Conservation (phyloP, 2,329 filamentous ascomycete species). For the Orbilia quercus region DNA sequence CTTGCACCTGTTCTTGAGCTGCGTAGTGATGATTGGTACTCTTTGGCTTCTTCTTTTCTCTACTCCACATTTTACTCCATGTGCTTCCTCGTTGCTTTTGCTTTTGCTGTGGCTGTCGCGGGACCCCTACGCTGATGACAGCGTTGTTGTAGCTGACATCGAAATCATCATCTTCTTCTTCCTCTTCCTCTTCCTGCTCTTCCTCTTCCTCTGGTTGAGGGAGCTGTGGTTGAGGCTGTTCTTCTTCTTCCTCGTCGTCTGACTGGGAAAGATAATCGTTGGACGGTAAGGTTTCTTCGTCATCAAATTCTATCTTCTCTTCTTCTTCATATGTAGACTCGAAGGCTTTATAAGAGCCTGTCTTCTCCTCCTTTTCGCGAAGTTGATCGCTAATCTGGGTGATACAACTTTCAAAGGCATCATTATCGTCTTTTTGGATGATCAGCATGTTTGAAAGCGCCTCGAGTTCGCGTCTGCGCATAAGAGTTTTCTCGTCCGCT, state of each 20-base stretch:
- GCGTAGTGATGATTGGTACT: conserved; percentile 25
- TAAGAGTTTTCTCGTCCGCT: conserved; percentile 48
- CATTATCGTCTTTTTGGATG: conserved; percentile 44
- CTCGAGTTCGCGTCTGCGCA: conserved; percentile 50
- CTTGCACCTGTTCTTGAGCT: conserved; percentile 43
- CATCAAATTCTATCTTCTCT: conserved; percentile 15
- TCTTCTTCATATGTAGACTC: conserved; percentile 34
- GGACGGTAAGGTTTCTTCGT: conserved; percentile 24
- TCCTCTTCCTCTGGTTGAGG: conserved; percentile 10
- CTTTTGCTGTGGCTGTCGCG: conserved; percentile 23
- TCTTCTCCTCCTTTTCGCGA: conserved; percentile 48
- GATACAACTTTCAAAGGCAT: conserved; percentile 43
- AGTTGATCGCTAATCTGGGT: conserved; percentile 32
- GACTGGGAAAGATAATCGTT: conserved; percentile 35
- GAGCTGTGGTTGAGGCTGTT: not conserved
- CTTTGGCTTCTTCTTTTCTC: conserved; percentile 41
- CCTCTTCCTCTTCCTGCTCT: conserved; percentile 34
- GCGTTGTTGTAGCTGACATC: conserved; percentile 45
- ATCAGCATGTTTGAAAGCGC: conserved; percentile 46
- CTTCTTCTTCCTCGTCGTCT: conserved; percentile 24
- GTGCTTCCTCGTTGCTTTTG: conserved; percentile 41
- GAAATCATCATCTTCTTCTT: conserved; percentile 51
- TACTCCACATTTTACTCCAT: conserved; percentile 56
- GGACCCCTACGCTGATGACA: conserved; percentile 42
- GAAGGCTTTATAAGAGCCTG: conserved; percentile 46